Base-by-base conservation (phyloP, 305 asterid genomes). In the Fraxinus ornus region DNA sequence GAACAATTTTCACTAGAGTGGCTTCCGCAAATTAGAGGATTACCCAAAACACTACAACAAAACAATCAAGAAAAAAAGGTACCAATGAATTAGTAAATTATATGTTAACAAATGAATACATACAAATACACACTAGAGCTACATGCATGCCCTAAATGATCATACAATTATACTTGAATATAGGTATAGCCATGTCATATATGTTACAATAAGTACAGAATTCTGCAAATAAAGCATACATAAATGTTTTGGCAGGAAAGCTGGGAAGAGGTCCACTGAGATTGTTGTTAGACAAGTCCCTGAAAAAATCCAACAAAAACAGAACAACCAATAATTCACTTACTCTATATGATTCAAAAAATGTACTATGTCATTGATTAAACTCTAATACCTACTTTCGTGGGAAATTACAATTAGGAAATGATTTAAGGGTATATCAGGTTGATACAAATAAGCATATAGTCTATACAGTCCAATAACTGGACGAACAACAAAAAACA, bases 211-310 rank as follows among this genome's bases (percentile, higher is more conserved):
- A 55, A 66, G 80, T 71, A 5, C 78, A 85, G 64, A 78, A 39
- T 52, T 78, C 33, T 57, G 81, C 55, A 86, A 62, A 82, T 87
- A 85, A 86, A 21, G 15, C 93, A 85, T 94, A 95, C 98, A 90
- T 91, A 75, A 95, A 94, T 87, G 95, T 91, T 90, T 92, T 93
- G 86, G 98, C 86, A 30, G 94, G 93, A 78, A 93, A 91, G 79
- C 87, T 89, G 57, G 98, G 98, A 83, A 93, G 91, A 83, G 97
- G 95, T 84, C 97, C 98, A 87, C 91, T 93, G 77, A 95, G 92
- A 87, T 94, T 93, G 88, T 95, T 95, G 97, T 84, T 94, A 77
- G 99, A 95, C 94, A 95, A 85, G 89, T 95, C 99, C 97, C 99
- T 95, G 94, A 84, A 84, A 85, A 85, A 71, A 77, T 68, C 17